Evolutionary conservation across 148 eudicot genomes (phyloP), one percentile per base, ranked within the genome.

Genomic region (Camellia sinensis): DNA sequence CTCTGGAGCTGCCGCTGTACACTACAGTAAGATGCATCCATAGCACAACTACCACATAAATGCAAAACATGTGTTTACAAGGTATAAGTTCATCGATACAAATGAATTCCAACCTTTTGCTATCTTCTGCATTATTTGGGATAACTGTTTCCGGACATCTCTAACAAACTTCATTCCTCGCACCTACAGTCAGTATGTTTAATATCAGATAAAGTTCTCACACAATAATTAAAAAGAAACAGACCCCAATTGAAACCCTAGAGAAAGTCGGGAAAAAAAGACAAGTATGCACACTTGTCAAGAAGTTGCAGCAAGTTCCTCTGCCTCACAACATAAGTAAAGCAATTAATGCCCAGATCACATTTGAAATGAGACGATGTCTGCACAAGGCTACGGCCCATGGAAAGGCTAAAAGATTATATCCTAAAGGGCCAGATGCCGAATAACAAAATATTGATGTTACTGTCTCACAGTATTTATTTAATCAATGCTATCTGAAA

Each of bases 151-250:
- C 87, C 98, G 86, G 13, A 97, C 98, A 85, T 96, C 92, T 88
- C 88, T 92, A 67, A 92, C 99, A 84, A 96, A 96, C 78, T 85
- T 84, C 99, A 96, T 96, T 79, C 99, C 99, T 77, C 99, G 89
- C 71, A 92, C 80, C 93, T 93, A 53, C 40, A 75, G 50, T 18
- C 73, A 83, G 59, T 19, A 81, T 72, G 77, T 62, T 41, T 57
- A 68, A 72, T 46, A 61, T 61, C 48, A 18, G 74, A 73, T 48
- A n/a, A 56, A 56, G 37, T 60, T 17, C 45, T 46, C 54, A 46
- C 54, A 19, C 8, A 45, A 70, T 29, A 29, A 29, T 29, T 29
- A 29, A 29, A 29, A 29, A 29, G 37, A 29, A 29, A 29, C 37
- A 29, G 37, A 29, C 37, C 37, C 37, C 37, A 29, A 29, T 40